Conservation (phyloP, 2,329 filamentous ascomycete genomes). For the Epichloe brachyelytri region DNA sequence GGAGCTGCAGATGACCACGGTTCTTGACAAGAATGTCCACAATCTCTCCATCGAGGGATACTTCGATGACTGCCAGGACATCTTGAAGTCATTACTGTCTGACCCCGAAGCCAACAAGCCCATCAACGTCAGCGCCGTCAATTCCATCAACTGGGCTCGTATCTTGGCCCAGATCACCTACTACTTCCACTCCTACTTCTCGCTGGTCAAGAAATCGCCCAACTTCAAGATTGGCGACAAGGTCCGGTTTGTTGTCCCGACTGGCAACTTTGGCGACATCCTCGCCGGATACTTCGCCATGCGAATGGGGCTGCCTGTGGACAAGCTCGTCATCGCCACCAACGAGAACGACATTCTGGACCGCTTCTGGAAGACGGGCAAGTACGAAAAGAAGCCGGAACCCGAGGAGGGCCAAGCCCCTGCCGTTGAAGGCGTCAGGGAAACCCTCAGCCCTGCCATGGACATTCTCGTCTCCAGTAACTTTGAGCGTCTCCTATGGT, state of each 20-base stretch:
- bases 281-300: constrained; percentile 87
- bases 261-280: constrained; percentile 94
- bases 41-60: constrained; percentile 82
- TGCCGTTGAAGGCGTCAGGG: constrained; percentile 62
- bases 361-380: constrained; percentile 83
- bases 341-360: constrained; percentile 97
- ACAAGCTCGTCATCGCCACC: constrained; percentile 84
- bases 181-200: constrained; percentile 93
- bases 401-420: constrained; percentile 32
- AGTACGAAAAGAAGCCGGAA: constrained; percentile 73
- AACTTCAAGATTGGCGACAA: constrained; percentile 52
- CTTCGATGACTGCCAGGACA: constrained; percentile 96
- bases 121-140: constrained; percentile 81
- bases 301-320: constrained; percentile 74
- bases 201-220: constrained; percentile 49
- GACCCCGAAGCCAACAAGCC: constrained; percentile 73
- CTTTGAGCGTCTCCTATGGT: constrained; percentile 94
- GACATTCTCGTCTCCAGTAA: constrained; percentile 94
- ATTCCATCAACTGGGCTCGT: constrained; percentile 92
- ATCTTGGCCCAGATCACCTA: constrained; percentile 96
- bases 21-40: constrained; percentile 81
- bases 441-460: constrained; percentile 92
- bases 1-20: constrained; percentile 94
- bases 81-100: constrained; percentile 83
- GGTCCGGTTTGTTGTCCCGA: constrained; percentile 79